Conservation (phyloP, 257 asterid genomes). For the Paraleonurus japonicus region DNA sequence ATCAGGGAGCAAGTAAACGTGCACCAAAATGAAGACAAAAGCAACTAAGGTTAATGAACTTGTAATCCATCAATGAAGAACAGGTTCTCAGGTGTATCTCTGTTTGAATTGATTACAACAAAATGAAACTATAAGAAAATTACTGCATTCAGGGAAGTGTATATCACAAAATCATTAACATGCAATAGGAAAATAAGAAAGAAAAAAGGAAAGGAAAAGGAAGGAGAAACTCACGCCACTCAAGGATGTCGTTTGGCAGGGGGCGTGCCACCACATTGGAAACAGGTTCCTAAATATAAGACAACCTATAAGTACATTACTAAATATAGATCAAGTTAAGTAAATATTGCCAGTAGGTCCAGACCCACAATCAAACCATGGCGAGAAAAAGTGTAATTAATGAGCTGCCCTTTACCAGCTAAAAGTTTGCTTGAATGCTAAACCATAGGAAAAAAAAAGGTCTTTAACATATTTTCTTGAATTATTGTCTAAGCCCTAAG, state of each 20-base stretch:
- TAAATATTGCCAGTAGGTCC: slow-evolving; percentile 3
- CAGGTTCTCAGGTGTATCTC: slow-evolving; percentile 13
- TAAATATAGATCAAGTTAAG: background rate
- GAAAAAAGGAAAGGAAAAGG: background rate
- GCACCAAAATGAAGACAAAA: background rate
- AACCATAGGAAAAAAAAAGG: background rate
- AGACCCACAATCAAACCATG: slow-evolving; percentile 14
- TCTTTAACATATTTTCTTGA: slow-evolving; percentile 4
- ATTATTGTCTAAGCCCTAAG: background rate
- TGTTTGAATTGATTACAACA: slow-evolving; percentile 10
- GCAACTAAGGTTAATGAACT: background rate
- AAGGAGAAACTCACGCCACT: slow-evolving; percentile 84
- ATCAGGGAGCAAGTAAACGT: background rate
- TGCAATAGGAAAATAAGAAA: background rate
- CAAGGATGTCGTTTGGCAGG: slow-evolving; percentile 89
- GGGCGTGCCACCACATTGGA: slow-evolving; percentile 97
- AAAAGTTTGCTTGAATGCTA: background rate
- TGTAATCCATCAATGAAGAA: slow-evolving; percentile 4
- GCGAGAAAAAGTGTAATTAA: background rate
- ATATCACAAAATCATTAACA: background rate
- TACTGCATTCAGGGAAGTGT: slow-evolving; percentile 3
- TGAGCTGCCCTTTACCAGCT: background rate
- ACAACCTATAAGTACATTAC: slow-evolving; percentile 17
- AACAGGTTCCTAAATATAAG: slow-evolving; percentile 79
- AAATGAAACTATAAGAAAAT: background rate